Evolutionary conservation across 495 filamentous ascomycete species (phyloP), one percentile per base, ranked within the genome.

Genomic region (Podospora pseudoanserina): DNA sequence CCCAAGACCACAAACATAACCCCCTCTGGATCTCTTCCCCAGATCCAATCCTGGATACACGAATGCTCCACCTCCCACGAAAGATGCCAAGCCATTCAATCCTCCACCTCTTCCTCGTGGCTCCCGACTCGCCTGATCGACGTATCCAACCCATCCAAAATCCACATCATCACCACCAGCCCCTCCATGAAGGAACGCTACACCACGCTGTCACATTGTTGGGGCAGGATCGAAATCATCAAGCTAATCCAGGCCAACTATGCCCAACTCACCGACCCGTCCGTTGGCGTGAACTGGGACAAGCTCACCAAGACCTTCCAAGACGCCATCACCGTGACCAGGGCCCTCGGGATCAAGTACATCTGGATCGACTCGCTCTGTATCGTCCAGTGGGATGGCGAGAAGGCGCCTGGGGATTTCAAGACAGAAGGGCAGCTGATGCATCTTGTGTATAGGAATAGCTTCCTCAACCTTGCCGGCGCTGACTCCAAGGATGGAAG

Each of bases 341-440:
- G 65, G 4, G 53, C 55, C 18, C 23, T 70, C 18, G 49, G 56
- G 27, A 7, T 70, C 11, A 27, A 61, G 23, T 76, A 71, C 64
- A 63, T 76, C 26, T 76, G 74, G 74, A 73, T 76, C 28, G 74
- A 76, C 64, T 68, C 70, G 23, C 66, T 76, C 5, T 76, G 74
- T 64, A 74, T 76, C 55, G 63, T 74, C 27, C 74, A 76, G 65
- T 2, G 20, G 1, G 60, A 65, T 55, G 60, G 55, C 18, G 4
- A 4, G 7, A 32, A 32, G 4, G 30, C 30, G 30, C 30, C 30
- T 5, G 30, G 30, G 7, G 73, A 75, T 55, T 75, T 67, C 63
- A 54, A 63, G 9, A 28, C n/a, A 16, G 65, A 76, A 44, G 68
- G 65, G 4, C 28, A 34, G 16, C 7, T 28, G 1, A 76, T 76